Percentiles rank a stretch among this genome's conserved stretches.
These are phyloP conservation scores for Sporothrix globosa DNA, from an alignment of 2,329 filamentous ascomycete genomes.

Conservation along the genomic window DNA sequence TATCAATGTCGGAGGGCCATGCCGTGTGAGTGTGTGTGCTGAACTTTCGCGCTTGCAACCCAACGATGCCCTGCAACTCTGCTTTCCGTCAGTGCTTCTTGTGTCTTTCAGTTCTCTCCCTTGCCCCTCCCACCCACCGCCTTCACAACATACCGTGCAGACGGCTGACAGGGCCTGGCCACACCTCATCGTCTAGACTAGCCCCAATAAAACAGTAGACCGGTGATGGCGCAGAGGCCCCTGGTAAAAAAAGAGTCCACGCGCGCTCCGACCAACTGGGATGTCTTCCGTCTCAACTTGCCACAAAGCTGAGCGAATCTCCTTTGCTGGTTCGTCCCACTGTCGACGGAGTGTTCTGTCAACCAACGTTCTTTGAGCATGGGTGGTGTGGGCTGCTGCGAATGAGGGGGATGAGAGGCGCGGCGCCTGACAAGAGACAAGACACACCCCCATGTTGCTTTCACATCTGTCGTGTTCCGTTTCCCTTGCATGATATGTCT, in stretches of 20 bases:
- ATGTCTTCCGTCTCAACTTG: neutral
- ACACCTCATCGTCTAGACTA: conserved; percentile 4
- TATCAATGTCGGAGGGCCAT: conserved; percentile 4
- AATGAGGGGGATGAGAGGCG: neutral
- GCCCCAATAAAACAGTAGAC: neutral
- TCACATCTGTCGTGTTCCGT: neutral
- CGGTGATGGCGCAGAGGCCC: conserved; percentile 11
- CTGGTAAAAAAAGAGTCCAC: conserved; percentile 2
- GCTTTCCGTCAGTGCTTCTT: neutral
- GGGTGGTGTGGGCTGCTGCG: neutral
- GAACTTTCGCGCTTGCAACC: conserved; percentile 22
- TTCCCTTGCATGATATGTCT: neutral
- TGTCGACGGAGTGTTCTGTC: neutral
- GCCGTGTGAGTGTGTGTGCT: neutral
- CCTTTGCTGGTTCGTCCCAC: conserved; percentile 18
- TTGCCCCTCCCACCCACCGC: neutral
- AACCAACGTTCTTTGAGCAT: neutral
- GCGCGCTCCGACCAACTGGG: conserved; percentile 31
- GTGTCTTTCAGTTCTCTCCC: neutral
- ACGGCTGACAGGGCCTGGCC: conserved; percentile 6
- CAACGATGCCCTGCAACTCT: neutral
- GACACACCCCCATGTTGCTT: conserved; percentile 9
- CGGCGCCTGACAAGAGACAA: neutral
- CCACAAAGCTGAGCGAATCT: conserved; percentile 13
- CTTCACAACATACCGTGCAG: neutral